These are phyloP conservation scores for Massarina eburnea DNA, from an alignment of 2,329 filamentous ascomycete species.

Conservation along the genomic window DNA sequence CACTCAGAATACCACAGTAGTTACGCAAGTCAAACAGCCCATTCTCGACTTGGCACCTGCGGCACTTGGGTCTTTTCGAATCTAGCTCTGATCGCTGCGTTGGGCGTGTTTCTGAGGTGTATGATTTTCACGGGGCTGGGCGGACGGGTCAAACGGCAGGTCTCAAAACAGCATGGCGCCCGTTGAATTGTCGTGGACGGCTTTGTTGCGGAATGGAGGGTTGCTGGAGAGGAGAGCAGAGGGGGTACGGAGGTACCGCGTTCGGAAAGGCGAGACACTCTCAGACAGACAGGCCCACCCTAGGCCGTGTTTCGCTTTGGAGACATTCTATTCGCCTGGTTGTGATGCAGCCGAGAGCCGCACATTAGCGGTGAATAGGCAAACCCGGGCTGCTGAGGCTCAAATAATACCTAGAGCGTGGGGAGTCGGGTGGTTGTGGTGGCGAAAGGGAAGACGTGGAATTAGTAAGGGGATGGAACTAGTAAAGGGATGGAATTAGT, in stretches of 20 bases:
- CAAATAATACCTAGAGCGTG: slow-evolving; percentile 7
- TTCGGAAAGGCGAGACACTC: slow-evolving; percentile 17
- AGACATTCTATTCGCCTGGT: slow-evolving; percentile 21
- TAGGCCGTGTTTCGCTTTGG: slow-evolving; percentile 26
- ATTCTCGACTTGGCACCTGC: slow-evolving; percentile 19
- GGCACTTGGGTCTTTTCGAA: slow-evolving; percentile 21
- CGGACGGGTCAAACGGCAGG: slow-evolving; percentile 26
- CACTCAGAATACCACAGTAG: too few species aligned
- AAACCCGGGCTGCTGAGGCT: slow-evolving; percentile 17
- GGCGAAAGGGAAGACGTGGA: too few species aligned
- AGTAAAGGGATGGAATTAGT: too few species aligned
- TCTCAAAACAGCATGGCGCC: slow-evolving; percentile 17
- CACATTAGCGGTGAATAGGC: slow-evolving; percentile 16
- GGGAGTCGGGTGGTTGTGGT: too few species aligned
- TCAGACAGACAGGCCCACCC: slow-evolving; percentile 22
- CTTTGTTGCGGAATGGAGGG: slow-evolving; percentile 19
- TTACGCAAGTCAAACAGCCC: too few species aligned
- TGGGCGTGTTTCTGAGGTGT: slow-evolving; percentile 33
- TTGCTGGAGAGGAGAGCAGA: slow-evolving; percentile 18
- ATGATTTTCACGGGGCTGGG: slow-evolving; percentile 26
- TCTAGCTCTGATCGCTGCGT: slow-evolving; percentile 12
- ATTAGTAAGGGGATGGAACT: too few species aligned
- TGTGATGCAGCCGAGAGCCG: slow-evolving; percentile 18
- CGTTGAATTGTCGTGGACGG: slow-evolving; percentile 9
- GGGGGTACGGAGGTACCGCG: slow-evolving; percentile 16